Conservation (phyloP, 1,284 basidiomycete species). For the Rhodofomes roseus region DNA sequence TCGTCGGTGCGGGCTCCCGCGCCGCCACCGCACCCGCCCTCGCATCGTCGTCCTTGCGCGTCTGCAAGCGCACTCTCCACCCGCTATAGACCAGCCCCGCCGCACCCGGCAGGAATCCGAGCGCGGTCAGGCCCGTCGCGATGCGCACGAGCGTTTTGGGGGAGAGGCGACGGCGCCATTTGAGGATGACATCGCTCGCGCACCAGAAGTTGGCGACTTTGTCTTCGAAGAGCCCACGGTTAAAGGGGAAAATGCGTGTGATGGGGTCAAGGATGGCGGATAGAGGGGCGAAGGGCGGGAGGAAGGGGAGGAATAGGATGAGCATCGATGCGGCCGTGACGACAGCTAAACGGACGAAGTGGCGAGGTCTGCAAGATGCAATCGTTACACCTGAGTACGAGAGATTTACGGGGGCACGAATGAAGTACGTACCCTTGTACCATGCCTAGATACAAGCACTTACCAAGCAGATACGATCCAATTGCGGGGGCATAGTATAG, state of each 20-base stretch:
- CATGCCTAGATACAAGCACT: slow-evolving; percentile 71
- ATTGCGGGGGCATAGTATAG: slow-evolving; percentile 91
- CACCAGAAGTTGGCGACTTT: slow-evolving; percentile 98
- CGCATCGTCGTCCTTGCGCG: slow-evolving; percentile 8
- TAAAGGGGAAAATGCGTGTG: slow-evolving; percentile 86
- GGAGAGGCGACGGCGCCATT: slow-evolving; percentile 64
- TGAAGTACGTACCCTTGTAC: slow-evolving; percentile 55
- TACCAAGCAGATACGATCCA: slow-evolving; percentile 80
- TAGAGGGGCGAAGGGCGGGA: slow-evolving; percentile 54
- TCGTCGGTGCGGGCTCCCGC: slow-evolving; percentile 37
- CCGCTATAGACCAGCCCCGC: slow-evolving; percentile 49
- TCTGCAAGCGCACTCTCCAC: slow-evolving; percentile 32
- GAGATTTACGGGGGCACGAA: not conserved
- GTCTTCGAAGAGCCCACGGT: slow-evolving; percentile 90
- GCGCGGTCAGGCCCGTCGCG: slow-evolving; percentile 54
- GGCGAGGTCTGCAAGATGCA: slow-evolving; percentile 35
- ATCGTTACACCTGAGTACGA: slow-evolving; percentile 3
- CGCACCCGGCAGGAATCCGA: slow-evolving; percentile 64
- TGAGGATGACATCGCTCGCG: slow-evolving; percentile 83
- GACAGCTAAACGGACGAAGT: slow-evolving; percentile 68
- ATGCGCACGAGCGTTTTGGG: slow-evolving; percentile 46
- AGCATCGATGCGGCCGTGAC: slow-evolving; percentile 60
- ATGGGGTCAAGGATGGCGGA: slow-evolving; percentile 59
- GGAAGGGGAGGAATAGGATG: slow-evolving; percentile 73
- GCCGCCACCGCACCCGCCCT: slow-evolving; percentile 10